A percentile compares a stretch with the other conserved stretches of the same genome.
These are phyloP conservation scores for Mortierella sp. DNA, from an alignment of 371 early-diverging fungal species.

Conservation along the genomic window DNA sequence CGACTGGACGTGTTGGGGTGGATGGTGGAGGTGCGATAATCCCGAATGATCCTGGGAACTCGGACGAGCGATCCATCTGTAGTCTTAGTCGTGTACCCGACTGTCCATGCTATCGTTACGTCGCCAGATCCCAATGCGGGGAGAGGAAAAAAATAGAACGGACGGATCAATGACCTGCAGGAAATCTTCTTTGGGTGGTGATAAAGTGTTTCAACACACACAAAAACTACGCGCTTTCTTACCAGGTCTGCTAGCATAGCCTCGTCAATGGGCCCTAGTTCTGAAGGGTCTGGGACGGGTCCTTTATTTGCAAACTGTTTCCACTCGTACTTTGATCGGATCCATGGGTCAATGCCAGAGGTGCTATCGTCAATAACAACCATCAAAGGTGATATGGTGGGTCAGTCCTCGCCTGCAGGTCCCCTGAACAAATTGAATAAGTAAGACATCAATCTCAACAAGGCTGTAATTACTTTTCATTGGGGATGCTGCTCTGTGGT, in stretches of 20 bases:
- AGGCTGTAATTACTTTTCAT: conserved; percentile 61
- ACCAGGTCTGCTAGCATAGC: conserved; percentile 54
- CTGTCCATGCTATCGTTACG: conserved; percentile 20
- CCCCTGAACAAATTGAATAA: no score
- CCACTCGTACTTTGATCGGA: conserved; percentile 87
- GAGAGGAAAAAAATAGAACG: not conserved
- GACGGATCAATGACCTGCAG: not conserved
- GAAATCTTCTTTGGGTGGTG: not conserved
- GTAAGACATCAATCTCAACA: no score
- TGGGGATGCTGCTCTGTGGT: conserved; percentile 62
- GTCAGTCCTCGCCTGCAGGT: not conserved
- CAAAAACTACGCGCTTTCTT: not conserved
- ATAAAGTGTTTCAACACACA: not conserved
- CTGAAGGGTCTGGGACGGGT: conserved; percentile 80
- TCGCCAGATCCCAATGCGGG: not conserved
- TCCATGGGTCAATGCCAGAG: conserved; percentile 83
- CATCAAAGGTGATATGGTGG: no score
- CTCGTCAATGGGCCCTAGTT: conserved; percentile 63
- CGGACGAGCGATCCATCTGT: conserved; percentile 15
- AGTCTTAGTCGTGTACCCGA: conserved; percentile 16
- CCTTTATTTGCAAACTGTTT: conserved; percentile 82
- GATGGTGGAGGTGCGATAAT: conserved; percentile 40
- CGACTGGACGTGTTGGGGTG: conserved; percentile 22
- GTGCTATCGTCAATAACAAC: conserved; percentile 42
- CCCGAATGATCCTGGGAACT: conserved; percentile 33